Percentiles rank a stretch among this genome's conserved stretches.
Conservation (phyloP, 805 yeast genomes). For the Millerago galiae region DNA sequence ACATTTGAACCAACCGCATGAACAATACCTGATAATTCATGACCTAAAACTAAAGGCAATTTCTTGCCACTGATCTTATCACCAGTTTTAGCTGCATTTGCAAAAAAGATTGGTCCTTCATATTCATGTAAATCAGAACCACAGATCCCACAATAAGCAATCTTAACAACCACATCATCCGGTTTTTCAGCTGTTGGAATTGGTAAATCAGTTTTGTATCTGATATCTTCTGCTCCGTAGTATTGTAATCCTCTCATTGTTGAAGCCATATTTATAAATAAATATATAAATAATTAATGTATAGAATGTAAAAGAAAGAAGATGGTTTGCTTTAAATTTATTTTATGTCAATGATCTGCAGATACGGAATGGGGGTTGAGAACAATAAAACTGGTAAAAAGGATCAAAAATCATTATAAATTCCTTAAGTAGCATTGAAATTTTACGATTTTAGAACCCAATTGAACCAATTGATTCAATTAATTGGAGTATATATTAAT, state of each 20-base stretch:
- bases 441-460: no score
- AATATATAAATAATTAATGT: no score
- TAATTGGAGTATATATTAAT: no score
- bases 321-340: no score
- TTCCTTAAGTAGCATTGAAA: no score
- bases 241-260: conserved; percentile 37
- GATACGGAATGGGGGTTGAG: no score
- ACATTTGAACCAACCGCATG: conserved; percentile 46
- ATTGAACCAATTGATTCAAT: no score
- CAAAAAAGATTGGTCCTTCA: conserved; percentile 54
- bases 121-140: conserved; percentile 59
- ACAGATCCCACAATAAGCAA: conserved; percentile 49
- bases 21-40: conserved; percentile 56
- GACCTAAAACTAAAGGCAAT: conserved; percentile 55
- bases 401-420: no score
- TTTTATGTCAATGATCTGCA: no score
- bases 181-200: conserved; percentile 31
- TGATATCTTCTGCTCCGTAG: conserved; percentile 32
- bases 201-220: conserved; percentile 26
- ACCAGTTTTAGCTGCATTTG: conserved; percentile 37
- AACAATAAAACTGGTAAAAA: no score
- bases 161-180: conserved; percentile 38
- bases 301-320: no score
- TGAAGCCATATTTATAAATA: background rate
- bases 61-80: conserved; percentile 28